Evolutionary conservation across 768 basidiomycete genomes (phyloP).

Genomic region (Hygrophorus pudorinus): DNA sequence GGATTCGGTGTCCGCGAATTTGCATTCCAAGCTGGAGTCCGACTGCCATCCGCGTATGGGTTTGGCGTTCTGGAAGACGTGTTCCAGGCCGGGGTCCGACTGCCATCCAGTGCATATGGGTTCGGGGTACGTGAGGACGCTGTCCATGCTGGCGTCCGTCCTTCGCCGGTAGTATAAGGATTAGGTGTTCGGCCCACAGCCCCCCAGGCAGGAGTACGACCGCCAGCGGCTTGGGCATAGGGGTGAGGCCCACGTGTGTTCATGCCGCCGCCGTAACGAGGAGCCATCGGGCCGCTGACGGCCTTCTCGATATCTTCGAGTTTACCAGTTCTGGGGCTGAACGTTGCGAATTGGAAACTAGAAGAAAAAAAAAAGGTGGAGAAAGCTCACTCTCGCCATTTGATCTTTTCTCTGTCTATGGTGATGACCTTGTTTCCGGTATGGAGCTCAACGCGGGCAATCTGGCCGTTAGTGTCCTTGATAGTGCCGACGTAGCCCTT

Average conservation of each 20-base stretch:
- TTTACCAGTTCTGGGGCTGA: conserved; percentile 43
- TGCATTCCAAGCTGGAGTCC: conserved; percentile 62
- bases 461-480: conserved; percentile 87
- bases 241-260: conserved; percentile 59
- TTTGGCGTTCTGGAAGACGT: conserved; percentile 62
- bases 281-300: conserved; percentile 12
- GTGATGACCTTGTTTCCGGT: conserved; percentile 80
- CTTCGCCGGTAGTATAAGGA: conserved; percentile 45
- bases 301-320: conserved; percentile 39
- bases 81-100: conserved; percentile 56
- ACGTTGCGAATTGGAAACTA: neutral
- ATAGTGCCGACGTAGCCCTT: conserved; percentile 89
- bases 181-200: conserved; percentile 59
- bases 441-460: conserved; percentile 87
- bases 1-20: conserved; percentile 65
- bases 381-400: conserved; percentile 54
- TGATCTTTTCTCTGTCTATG: conserved; percentile 72
- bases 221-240: conserved; percentile 36
- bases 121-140: conserved; percentile 57
- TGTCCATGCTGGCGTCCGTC: conserved; percentile 49
- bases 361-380: conserved; percentile 3
- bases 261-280: conserved; percentile 8
- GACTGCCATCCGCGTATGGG: conserved; percentile 50
- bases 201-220: conserved; percentile 48
- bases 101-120: conserved; percentile 46